Conservation (phyloP, 176 grass and related monocot genomes). For the Zoysia pacifica region DNA sequence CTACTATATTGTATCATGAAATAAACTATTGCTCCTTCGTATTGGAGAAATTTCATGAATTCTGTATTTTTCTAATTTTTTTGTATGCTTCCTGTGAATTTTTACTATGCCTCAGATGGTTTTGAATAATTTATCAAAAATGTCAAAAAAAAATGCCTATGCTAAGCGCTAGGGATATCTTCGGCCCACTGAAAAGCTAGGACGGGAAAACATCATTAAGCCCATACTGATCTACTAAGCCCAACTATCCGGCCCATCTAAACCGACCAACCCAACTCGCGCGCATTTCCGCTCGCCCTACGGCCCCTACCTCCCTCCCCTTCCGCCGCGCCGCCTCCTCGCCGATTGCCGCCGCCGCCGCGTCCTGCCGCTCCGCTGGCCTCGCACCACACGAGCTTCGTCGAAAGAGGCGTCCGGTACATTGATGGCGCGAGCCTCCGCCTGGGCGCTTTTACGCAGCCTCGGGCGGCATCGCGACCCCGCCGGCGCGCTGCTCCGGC, state of each 20-base stretch:
- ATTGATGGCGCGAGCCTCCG: constrained; percentile 36
- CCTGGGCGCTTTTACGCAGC: constrained; percentile 37
- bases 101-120: neutral
- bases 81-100: too few species aligned
- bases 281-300: neutral
- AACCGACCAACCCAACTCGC: neutral
- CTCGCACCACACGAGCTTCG: neutral
- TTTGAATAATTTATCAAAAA: neutral
- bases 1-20: too few species aligned
- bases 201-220: neutral
- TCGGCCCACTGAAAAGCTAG: neutral
- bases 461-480: constrained; percentile 23
- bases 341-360: neutral
- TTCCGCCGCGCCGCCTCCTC: constrained; percentile 12
- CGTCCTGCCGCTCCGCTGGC: neutral
- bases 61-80: too few species aligned
- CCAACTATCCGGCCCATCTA: neutral
- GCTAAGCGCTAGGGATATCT: neutral
- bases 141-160: too few species aligned
- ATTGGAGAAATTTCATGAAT: too few species aligned
- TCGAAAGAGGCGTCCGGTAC: too few species aligned
- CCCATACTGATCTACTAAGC: neutral
- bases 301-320: neutral
- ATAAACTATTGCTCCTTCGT: too few species aligned
- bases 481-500: too few species aligned